Percentiles rank a stretch among this genome's conserved stretches.
Evolutionary conservation across 495 filamentous ascomycete species (phyloP).

Genomic region (Daldinia loculata): DNA sequence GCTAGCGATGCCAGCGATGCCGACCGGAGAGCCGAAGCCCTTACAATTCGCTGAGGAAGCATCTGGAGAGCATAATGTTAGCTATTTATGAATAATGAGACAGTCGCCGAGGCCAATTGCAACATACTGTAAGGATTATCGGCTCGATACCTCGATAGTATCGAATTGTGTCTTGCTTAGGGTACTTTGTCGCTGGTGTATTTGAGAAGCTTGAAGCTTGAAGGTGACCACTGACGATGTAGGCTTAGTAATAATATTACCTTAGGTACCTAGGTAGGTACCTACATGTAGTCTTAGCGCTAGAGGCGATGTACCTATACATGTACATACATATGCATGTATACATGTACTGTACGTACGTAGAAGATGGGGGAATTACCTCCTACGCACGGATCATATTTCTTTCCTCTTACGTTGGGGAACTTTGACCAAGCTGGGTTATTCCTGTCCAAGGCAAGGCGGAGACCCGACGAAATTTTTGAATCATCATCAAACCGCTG

Average conservation of each 20-base stretch:
- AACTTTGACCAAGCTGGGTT: conserved; percentile 36
- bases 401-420: conserved; percentile 1
- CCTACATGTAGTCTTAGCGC: conserved; percentile 12
- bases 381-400: conserved; percentile 26
- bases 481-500: conserved; percentile 58
- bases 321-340: neutral
- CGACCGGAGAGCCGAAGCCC: conserved; percentile 63
- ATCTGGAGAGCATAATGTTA: conserved; percentile 57
- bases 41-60: conserved; percentile 69
- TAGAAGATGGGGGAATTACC: conserved; percentile 20
- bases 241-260: conserved; percentile 30
- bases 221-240: conserved; percentile 21
- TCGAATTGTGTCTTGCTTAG: conserved; percentile 10
- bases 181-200: conserved; percentile 2
- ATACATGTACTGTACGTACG: conserved; percentile 3
- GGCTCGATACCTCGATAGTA: conserved; percentile 24
- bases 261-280: no score
- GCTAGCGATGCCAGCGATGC: conserved; percentile 54
- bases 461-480: conserved; percentile 50
- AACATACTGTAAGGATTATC: conserved; percentile 37
- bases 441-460: conserved; percentile 44
- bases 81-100: neutral
- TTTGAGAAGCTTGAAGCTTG: conserved; percentile 12
- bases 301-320: neutral
- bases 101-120: conserved; percentile 8